phyloP scores from a whole-genome alignment of 2,329 filamentous ascomycete genomes.

The Nothopassalora personata region DNA sequence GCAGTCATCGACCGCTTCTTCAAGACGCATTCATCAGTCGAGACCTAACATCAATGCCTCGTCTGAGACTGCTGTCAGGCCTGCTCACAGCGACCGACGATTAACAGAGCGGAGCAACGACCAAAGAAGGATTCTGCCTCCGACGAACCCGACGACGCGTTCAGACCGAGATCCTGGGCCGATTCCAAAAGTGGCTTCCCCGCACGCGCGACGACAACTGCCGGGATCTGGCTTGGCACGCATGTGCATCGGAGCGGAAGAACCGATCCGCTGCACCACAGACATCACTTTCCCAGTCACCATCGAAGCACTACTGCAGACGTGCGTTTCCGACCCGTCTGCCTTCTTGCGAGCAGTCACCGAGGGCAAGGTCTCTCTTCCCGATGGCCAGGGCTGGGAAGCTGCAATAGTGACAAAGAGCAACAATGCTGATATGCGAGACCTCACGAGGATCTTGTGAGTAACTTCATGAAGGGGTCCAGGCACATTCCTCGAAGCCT shows the following conservation, averaged over 20 bases:
- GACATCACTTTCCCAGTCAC: background rate
- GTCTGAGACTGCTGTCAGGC: background rate
- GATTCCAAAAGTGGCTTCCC: background rate
- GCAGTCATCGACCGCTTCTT: background rate
- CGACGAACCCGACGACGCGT: background rate
- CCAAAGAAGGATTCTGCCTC: background rate
- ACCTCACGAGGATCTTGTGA: background rate
- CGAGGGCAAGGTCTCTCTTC: constrained; percentile 1
- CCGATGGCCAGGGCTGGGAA: constrained; percentile 4
- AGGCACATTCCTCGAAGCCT: too few relatives aligned
- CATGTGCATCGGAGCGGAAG: background rate
- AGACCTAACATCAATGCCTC: background rate
- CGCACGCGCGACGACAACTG: too few relatives aligned
- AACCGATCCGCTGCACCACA: background rate
- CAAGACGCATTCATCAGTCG: background rate
- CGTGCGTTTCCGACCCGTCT: constrained; percentile 1
- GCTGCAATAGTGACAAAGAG: constrained; percentile 5
- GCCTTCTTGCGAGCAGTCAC: constrained; percentile 1
- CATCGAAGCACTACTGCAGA: background rate
- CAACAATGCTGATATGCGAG: constrained; percentile 2
- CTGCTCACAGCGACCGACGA: background rate
- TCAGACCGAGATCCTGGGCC: background rate
- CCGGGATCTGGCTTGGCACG: too few relatives aligned
- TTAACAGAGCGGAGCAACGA: background rate
- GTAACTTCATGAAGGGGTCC: too few relatives aligned